phyloP scores from a whole-genome alignment of 2,329 filamentous ascomycete species.

The Cladosporium oxysporum region DNA sequence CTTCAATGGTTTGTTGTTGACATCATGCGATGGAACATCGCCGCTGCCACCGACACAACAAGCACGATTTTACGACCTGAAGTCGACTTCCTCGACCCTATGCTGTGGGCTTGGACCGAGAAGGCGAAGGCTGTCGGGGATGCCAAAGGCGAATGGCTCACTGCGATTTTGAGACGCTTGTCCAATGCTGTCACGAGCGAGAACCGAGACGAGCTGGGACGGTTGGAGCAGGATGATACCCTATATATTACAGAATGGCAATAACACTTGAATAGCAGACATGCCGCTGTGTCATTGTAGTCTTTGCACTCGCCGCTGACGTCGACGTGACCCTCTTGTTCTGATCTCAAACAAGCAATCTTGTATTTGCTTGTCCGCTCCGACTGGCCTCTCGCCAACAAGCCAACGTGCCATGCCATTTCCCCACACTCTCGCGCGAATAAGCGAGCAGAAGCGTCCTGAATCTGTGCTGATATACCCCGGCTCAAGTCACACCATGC shows the following conservation, averaged over 20 bases:
- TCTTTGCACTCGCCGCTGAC: not conserved
- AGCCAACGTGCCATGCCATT: conserved; percentile 6
- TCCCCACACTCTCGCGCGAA: conserved; percentile 8
- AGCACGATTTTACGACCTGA: not conserved
- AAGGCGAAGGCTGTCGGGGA: conserved; percentile 29
- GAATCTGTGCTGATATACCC: not conserved
- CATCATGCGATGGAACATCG: conserved; percentile 2
- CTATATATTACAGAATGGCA: conserved; percentile 15
- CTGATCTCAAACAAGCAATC: conserved; percentile 10
- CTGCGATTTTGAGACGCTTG: conserved; percentile 26
- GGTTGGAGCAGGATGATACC: conserved; percentile 6
- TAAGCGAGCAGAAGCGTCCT: not conserved
- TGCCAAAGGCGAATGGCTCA: conserved; percentile 35
- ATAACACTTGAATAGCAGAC: not conserved
- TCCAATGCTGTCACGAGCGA: conserved; percentile 5
- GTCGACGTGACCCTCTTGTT: not conserved
- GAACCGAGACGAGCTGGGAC: not conserved
- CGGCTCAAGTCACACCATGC: conserved; percentile 9
- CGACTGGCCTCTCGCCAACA: not conserved
- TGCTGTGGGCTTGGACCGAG: conserved; percentile 39
- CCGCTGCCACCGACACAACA: not conserved
- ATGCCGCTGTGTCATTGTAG: not conserved
- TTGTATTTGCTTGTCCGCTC: not conserved
- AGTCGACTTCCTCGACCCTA: conserved; percentile 37
- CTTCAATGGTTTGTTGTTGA: conserved; percentile 20